Percentiles rank a stretch among this genome's conserved stretches.
Conservation (phyloP, 2,329 filamentous ascomycete species). For the Aspergillaceae sp. region DNA sequence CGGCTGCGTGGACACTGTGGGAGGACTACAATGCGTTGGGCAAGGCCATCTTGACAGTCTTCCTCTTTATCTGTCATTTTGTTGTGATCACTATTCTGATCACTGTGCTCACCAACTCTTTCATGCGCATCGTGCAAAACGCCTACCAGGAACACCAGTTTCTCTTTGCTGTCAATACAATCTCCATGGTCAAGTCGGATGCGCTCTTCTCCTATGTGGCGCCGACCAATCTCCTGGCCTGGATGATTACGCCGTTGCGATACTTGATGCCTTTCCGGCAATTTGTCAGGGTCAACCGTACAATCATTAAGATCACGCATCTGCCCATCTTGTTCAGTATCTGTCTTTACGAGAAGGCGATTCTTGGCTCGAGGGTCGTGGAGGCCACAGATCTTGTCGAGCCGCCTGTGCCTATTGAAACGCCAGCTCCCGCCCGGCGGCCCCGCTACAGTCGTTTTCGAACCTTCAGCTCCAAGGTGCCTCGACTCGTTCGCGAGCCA, state of each 20-base stretch:
- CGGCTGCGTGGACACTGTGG: conserved; percentile 88
- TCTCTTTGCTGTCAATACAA: conserved; percentile 90
- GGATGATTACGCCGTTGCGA: conserved; percentile 74
- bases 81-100: conserved; percentile 89
- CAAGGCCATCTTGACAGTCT: conserved; percentile 65
- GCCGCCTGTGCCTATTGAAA: conserved; percentile 47
- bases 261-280: conserved; percentile 70
- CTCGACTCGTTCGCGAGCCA: conserved; percentile 62
- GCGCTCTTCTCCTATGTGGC: conserved; percentile 89
- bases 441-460: conserved; percentile 49
- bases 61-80: conserved; percentile 92
- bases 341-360: conserved; percentile 74
- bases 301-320: conserved; percentile 83
- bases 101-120: conserved; percentile 91
- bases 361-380: conserved; percentile 66
- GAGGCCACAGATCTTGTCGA: conserved; percentile 84
- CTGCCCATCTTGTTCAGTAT: conserved; percentile 80
- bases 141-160: conserved; percentile 89
- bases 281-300: conserved; percentile 81
- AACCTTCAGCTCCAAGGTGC: conserved; percentile 62
- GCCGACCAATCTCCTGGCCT: conserved; percentile 83
- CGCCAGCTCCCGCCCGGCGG: conserved; percentile 48
- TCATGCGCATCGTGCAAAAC: conserved; percentile 90
- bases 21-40: conserved; percentile 72
- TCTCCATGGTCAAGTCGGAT: conserved; percentile 98